Conservation (phyloP, 768 basidiomycete genomes). For the Punctularia strigosozonata region DNA sequence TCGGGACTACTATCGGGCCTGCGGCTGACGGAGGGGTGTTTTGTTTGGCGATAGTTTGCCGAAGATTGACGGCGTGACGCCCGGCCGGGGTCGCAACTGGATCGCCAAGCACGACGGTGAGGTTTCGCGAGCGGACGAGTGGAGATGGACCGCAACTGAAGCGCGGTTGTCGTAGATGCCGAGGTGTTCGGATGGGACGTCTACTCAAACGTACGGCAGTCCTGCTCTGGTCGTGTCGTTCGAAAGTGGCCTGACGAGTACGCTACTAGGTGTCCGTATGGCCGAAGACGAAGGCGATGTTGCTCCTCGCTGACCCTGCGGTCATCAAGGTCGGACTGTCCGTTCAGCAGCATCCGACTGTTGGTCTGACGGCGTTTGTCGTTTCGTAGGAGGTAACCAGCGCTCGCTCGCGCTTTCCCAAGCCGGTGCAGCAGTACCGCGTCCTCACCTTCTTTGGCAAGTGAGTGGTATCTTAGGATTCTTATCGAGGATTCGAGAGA, state of each 20-base stretch:
- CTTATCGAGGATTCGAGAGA: no score
- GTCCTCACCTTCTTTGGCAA: slow-evolving; percentile 39
- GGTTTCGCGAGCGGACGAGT: background rate
- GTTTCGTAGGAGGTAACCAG: slow-evolving; percentile 35
- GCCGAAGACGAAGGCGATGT: background rate
- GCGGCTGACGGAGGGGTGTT: no score
- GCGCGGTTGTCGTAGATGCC: background rate
- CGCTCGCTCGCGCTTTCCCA: slow-evolving; percentile 41
- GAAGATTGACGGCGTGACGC: no score
- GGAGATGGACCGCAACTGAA: background rate
- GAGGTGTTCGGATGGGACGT: background rate
- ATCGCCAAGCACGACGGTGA: background rate
- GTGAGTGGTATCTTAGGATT: no score
- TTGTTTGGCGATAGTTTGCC: no score
- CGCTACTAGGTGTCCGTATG: background rate
- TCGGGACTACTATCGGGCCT: no score
- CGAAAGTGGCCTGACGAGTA: background rate
- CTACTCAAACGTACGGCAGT: background rate
- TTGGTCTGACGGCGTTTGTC: background rate
- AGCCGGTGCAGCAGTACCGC: slow-evolving; percentile 35
- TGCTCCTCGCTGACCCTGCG: background rate
- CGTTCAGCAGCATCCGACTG: background rate
- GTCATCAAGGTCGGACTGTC: background rate
- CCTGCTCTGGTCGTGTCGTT: background rate
- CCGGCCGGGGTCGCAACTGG: background rate